These are phyloP conservation scores for Waltergamsia citrina DNA, from an alignment of 2,329 filamentous ascomycete species.

Conservation along the genomic window DNA sequence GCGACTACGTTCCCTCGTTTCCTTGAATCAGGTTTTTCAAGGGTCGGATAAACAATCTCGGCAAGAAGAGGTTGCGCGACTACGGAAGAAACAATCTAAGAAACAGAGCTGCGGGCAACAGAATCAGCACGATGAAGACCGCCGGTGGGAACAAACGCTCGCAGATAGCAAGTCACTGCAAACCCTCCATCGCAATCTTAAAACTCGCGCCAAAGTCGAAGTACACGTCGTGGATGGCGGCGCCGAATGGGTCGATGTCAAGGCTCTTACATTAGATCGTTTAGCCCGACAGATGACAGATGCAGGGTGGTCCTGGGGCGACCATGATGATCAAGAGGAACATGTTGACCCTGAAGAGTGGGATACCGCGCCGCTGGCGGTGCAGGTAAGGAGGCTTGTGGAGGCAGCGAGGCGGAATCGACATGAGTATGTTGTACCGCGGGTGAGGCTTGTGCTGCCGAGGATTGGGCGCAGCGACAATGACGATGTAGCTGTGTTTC, in stretches of 20 bases:
- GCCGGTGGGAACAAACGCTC: background rate
- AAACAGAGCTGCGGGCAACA: too few relatives aligned
- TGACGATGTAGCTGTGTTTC: conserved; percentile 18
- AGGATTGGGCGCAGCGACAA: conserved; percentile 17
- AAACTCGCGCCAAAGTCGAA: conserved; percentile 20
- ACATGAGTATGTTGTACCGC: conserved; percentile 24
- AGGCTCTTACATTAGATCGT: conserved; percentile 18
- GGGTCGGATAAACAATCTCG: conserved; percentile 17
- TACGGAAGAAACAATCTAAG: conserved; percentile 2
- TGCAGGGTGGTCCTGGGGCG: conserved; percentile 30
- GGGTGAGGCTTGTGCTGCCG: conserved; percentile 23
- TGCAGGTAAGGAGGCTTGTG: conserved; percentile 20
- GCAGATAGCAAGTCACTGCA: conserved; percentile 14
- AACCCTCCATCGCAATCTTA: conserved; percentile 18
- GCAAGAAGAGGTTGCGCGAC: conserved; percentile 11
- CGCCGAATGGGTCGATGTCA: conserved; percentile 21
- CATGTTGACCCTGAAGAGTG: conserved; percentile 21
- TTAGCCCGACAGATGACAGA: conserved; percentile 29
- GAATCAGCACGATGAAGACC: too few relatives aligned
- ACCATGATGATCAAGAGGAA: conserved; percentile 17
- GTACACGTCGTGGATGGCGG: conserved; percentile 25
- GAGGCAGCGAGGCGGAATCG: conserved; percentile 24
- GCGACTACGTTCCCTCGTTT: conserved; percentile 17
- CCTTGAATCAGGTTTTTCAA: conserved; percentile 21
- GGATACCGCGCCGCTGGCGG: conserved; percentile 21